Conservation (phyloP, 2,329 filamentous ascomycete genomes). For the Diaporthe velutina region DNA sequence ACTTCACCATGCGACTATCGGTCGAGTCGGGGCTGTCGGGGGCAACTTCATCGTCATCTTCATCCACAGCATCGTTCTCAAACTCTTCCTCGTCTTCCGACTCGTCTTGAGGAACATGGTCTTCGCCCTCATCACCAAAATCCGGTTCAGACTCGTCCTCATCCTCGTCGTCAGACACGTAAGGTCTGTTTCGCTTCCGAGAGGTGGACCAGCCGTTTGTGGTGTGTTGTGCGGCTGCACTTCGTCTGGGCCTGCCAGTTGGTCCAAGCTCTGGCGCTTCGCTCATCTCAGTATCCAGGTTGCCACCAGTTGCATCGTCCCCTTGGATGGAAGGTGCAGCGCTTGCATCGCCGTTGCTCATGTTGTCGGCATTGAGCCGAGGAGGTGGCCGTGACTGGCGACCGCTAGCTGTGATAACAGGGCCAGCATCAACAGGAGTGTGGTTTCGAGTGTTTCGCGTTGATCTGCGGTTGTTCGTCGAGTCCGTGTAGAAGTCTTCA, state of each 20-base stretch:
- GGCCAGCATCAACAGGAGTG: conserved; percentile 77
- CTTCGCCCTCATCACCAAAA: conserved; percentile 81
- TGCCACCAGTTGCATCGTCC: conserved; percentile 53
- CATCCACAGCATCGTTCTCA: conserved; percentile 68
- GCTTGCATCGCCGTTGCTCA: conserved; percentile 61
- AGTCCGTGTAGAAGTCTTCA: conserved; percentile 76
- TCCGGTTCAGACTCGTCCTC: conserved; percentile 81
- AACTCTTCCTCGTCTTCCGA: conserved; percentile 69
- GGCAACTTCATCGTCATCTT: conserved; percentile 64
- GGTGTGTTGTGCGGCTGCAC: conserved; percentile 62
- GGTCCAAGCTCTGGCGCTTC: conserved; percentile 54
- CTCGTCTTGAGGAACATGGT: conserved; percentile 72
- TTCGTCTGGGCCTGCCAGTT: conserved; percentile 63
- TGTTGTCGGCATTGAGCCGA: conserved; percentile 73
- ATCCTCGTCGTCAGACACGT: conserved; percentile 72
- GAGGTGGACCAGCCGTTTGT: conserved; percentile 61
- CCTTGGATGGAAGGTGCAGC: conserved; percentile 60
- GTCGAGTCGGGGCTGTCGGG: conserved; percentile 38
- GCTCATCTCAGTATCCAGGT: conserved; percentile 47
- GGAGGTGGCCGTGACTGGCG: conserved; percentile 81
- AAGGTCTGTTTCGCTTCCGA: conserved; percentile 60
- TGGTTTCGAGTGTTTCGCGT: conserved; percentile 80
- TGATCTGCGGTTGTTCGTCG: conserved; percentile 73
- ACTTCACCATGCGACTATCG: conserved; percentile 80
- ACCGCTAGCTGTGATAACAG: conserved; percentile 84